Base-by-base conservation (phyloP, 139 green algal species). In the Chlorella sp. region DNA sequence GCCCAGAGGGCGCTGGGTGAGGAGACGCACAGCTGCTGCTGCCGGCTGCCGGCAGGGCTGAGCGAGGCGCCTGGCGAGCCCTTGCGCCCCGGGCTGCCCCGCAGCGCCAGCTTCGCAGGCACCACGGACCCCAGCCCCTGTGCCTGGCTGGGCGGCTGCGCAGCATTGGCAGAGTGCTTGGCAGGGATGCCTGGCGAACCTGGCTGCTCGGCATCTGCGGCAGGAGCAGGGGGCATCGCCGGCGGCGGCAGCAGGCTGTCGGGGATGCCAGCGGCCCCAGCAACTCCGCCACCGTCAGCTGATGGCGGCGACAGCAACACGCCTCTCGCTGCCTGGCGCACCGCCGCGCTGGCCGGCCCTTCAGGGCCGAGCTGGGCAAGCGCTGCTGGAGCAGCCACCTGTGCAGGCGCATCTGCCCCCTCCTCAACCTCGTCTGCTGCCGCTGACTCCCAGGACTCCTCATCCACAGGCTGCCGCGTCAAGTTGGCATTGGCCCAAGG, bases 401-500 rank as follows among this genome's bases (percentile, higher is more conserved):
- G 54, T 36, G 51, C 73, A 2, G 24, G 24, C 1, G 75, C 54
- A n/a, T 17, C 17, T 73, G 38, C 38, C 58, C 40, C 20, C 54
- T 68, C 26, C 16, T 81, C 77, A 30, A 38, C 77, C 77, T 83
- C 77, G 0, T 73, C 60, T 24, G 30, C 32, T 1, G 46, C n/a
- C 8, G 7, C 40, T 34, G 73, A 80, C 6, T 58, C 24, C 34
- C 40, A 56, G 4, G 56, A 73, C 40, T 73, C 58, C 41, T 62
- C 81, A n/a, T 80, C 81, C 30, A 5, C 30, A 26, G 72, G 30
- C 54, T 60, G 38, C 70, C 43, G 54, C 30, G n/a, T 73, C 24
- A 80, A 41, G 72, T 86, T 86, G 58, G 81, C 38, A 40, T 80
- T 81, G 28, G 81, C 81, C 81, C 81, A 86, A 43, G 81, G 81